Percentiles rank a stretch among this genome's conserved stretches.
Evolutionary conservation across 345 rosid genomes (phyloP).

Genomic region (Psidium friedrichsthalianum): DNA sequence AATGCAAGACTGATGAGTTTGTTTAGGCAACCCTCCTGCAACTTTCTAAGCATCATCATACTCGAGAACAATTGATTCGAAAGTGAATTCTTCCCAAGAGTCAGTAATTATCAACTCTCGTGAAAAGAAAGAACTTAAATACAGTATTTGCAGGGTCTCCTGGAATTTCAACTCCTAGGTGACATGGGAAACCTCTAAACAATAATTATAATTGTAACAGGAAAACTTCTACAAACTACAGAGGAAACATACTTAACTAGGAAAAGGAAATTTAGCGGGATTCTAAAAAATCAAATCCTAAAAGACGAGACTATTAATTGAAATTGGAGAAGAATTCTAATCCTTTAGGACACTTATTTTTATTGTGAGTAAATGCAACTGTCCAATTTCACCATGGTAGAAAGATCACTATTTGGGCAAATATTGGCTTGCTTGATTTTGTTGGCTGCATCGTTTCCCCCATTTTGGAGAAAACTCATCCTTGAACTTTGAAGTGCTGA

Average conservation of each 20-base stretch:
- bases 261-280: not conserved
- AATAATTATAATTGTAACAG: not conserved
- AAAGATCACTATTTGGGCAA: not conserved
- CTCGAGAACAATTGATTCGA: not conserved
- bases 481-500: not conserved
- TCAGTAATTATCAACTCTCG: not conserved
- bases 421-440: not conserved
- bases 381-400: not conserved
- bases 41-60: not conserved
- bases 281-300: not conserved
- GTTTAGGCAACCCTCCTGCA: not conserved
- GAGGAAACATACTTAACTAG: not conserved
- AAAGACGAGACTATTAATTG: not conserved
- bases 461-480: not conserved
- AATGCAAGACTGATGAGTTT: not conserved
- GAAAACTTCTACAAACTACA: not conserved
- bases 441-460: not conserved
- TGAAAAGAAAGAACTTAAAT: not conserved
- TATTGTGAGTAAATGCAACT: not conserved
- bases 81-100: not conserved
- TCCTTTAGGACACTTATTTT: not conserved
- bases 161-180: not conserved
- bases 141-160: not conserved
- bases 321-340: not conserved
- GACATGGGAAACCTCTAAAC: not conserved